Evolutionary conservation across 208 protist genomes (phyloP).

Genomic region (Angomonas deanei): DNA sequence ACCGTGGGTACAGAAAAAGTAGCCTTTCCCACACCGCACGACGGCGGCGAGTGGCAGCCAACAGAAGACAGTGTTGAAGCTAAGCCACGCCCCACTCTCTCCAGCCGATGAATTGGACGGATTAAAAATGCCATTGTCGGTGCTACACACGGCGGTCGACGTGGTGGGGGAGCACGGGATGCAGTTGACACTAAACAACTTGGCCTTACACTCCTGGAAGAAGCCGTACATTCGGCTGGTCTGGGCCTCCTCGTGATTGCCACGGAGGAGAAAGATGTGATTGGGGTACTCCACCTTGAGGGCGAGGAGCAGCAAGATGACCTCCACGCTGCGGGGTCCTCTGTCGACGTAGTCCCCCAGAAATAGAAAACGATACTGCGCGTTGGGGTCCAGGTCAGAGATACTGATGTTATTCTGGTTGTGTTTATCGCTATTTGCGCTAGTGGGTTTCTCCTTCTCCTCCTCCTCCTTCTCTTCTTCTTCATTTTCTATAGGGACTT

Average conservation of each 20-base stretch:
- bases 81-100: slow-evolving; percentile 44
- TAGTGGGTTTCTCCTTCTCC: not conserved
- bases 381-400: not conserved
- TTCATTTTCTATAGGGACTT: not conserved
- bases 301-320: slow-evolving; percentile 74
- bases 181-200: slow-evolving; percentile 24
- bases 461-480: not conserved
- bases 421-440: not conserved
- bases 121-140: not conserved
- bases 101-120: not conserved
- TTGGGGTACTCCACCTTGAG: slow-evolving; percentile 84
- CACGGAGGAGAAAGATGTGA: slow-evolving; percentile 82
- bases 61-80: slow-evolving; percentile 79
- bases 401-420: slow-evolving; percentile 2
- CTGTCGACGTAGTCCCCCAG: slow-evolving; percentile 97
- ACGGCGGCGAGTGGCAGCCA: slow-evolving; percentile 82
- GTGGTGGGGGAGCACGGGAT: not conserved
- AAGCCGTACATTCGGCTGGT: slow-evolving; percentile 84
- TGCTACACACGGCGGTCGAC: not conserved
- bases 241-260: slow-evolving; percentile 90
- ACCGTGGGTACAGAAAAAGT: slow-evolving; percentile 84
- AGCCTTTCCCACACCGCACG: slow-evolving; percentile 54
- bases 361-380: slow-evolving; percentile 90
- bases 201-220: slow-evolving; percentile 69
- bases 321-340: slow-evolving; percentile 78